These are phyloP conservation scores for Candida silvatica DNA, from an alignment of 805 yeast species.

Conservation along the genomic window DNA sequence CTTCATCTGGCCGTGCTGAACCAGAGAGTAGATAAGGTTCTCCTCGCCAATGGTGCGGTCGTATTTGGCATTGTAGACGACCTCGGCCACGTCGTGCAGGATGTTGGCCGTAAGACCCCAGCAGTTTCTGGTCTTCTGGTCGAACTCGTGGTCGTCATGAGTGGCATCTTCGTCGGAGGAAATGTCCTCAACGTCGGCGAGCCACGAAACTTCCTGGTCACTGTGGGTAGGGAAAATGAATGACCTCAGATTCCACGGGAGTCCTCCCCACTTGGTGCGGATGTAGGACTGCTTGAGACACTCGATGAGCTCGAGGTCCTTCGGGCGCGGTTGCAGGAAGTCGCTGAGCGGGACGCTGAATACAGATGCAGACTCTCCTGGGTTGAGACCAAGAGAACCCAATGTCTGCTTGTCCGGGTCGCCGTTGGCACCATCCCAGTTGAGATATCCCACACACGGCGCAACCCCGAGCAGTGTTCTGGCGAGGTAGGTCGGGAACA, in stretches of 20 bases:
- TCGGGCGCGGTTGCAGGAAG: conserved; percentile 31
- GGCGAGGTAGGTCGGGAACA: conserved; percentile 73
- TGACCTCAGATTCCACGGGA: conserved; percentile 58
- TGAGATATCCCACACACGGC: conserved; percentile 68
- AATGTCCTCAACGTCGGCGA: conserved; percentile 49
- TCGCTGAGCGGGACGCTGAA: conserved; percentile 67
- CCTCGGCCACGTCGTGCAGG: conserved; percentile 57
- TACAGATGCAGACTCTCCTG: conserved; percentile 68
- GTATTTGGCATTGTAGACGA: conserved; percentile 34
- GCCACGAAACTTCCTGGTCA: conserved; percentile 52
- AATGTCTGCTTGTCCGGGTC: conserved; percentile 22
- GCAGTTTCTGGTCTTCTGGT: conserved; percentile 49
- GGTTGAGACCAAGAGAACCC: conserved; percentile 42
- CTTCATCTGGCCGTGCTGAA: conserved; percentile 43
- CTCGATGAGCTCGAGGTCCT: conserved; percentile 20
- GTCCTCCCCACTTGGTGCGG: conserved; percentile 58
- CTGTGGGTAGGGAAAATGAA: conserved; percentile 51
- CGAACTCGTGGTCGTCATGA: conserved; percentile 29
- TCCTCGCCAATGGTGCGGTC: conserved; percentile 47
- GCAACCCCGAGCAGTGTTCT: conserved; percentile 76
- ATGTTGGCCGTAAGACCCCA: conserved; percentile 84
- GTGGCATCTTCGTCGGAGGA: conserved; percentile 33
- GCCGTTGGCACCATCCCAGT: conserved; percentile 25
- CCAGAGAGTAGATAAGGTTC: conserved; percentile 49
- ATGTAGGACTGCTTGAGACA: conserved; percentile 26